Percentiles rank a stretch among this genome's conserved stretches.
Conservation (phyloP, 2,329 filamentous ascomycete species). For the Penicillium sp. region DNA sequence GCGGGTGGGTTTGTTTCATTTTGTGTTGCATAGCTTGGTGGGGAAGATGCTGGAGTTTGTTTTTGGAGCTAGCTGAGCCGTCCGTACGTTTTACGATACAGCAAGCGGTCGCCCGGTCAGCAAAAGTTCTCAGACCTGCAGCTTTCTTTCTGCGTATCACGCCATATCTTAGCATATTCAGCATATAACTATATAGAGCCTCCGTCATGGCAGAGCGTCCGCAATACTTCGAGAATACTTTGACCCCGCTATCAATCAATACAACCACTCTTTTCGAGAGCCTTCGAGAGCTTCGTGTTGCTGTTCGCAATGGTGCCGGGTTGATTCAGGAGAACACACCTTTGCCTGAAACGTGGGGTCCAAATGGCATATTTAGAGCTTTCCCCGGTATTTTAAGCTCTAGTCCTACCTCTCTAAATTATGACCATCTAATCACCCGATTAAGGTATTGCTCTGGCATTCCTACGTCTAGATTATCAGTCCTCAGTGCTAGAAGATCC, state of each 20-base stretch:
- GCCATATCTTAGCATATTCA: constrained; percentile 3
- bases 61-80: background rate
- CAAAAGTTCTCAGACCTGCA: background rate
- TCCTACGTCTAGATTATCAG: constrained; percentile 40
- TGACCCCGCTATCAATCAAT: constrained; percentile 15
- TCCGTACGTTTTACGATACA: background rate
- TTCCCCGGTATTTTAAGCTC: constrained; percentile 28
- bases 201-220: constrained; percentile 20
- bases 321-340: constrained; percentile 25
- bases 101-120: background rate
- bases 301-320: constrained; percentile 28
- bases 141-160: constrained; percentile 4
- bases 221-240: constrained; percentile 22
- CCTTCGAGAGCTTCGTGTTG: constrained; percentile 30
- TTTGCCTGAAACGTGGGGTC: constrained; percentile 22
- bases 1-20: background rate
- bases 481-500: constrained; percentile 22
- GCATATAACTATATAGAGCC: background rate
- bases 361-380: constrained; percentile 32
- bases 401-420: background rate
- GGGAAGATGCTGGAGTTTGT: background rate
- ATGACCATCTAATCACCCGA: constrained; percentile 1
- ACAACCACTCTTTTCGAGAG: constrained; percentile 11
- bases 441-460: constrained; percentile 37
- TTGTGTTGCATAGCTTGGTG: background rate